These are phyloP conservation scores for Aspergillus novofumigatus DNA, from an alignment of 2,329 filamentous ascomycete genomes.

Conservation along the genomic window DNA sequence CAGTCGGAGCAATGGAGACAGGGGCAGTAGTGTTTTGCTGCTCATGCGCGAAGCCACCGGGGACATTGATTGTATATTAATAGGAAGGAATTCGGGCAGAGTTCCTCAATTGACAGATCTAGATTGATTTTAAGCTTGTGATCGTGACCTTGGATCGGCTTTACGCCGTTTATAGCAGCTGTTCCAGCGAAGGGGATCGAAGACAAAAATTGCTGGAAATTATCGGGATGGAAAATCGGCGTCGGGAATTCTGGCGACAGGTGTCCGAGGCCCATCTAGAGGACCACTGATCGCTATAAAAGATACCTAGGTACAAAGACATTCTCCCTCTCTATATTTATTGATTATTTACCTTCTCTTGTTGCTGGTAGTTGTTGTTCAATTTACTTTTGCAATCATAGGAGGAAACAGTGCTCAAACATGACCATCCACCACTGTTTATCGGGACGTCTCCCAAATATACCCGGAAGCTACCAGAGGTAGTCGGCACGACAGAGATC, in stretches of 20 bases:
- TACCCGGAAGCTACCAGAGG: background rate
- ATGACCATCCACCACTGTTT: background rate
- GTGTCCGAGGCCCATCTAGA: conserved; percentile 10
- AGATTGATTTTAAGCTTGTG: background rate
- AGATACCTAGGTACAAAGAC: background rate
- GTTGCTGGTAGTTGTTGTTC: background rate
- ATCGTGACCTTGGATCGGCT: background rate
- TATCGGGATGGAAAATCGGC: conserved; percentile 12
- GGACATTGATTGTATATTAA: conserved; percentile 8
- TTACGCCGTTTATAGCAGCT: background rate
- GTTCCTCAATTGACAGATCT: background rate
- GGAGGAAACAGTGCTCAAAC: background rate
- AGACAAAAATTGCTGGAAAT: background rate
- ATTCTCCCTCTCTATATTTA: background rate
- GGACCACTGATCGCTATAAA: background rate
- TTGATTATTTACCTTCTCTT: background rate
- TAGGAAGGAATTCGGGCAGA: background rate
- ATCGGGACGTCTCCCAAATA: background rate
- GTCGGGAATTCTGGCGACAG: conserved; percentile 5
- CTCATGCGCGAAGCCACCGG: background rate
- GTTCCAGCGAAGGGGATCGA: background rate
- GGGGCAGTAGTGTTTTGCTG: background rate
- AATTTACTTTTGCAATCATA: background rate
- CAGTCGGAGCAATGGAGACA: conserved; percentile 31
- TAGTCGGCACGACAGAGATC: background rate